These are phyloP conservation scores for Paraconiothyrium brasiliense DNA, from an alignment of 2,329 filamentous ascomycete genomes.

Conservation along the genomic window DNA sequence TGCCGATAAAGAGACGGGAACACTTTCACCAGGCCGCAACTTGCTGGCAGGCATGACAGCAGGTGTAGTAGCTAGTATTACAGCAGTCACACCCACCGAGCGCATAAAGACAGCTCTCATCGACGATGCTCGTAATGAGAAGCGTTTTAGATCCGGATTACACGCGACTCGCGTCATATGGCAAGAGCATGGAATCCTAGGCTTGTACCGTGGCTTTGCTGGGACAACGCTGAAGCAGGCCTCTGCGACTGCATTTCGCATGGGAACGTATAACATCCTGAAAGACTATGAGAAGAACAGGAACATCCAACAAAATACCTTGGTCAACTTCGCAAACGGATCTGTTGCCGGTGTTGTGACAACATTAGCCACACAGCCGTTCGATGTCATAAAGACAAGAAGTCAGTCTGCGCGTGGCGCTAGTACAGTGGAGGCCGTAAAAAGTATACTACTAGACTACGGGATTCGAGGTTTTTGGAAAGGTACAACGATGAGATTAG, in stretches of 20 bases:
- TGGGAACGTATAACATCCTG: constrained; percentile 71
- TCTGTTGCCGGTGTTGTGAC: constrained; percentile 69
- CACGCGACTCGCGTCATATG: constrained; percentile 63
- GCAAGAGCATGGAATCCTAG: constrained; percentile 63
- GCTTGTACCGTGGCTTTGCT: constrained; percentile 66
- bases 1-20: constrained; percentile 64
- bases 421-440: constrained; percentile 65
- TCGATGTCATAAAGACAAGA: constrained; percentile 71
- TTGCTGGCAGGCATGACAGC: constrained; percentile 72
- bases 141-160: constrained; percentile 59
- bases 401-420: constrained; percentile 68
- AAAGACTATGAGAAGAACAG: constrained; percentile 65
- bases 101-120: constrained; percentile 74
- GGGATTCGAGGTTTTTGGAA: constrained; percentile 72
- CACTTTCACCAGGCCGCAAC: constrained; percentile 64
- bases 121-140: constrained; percentile 64
- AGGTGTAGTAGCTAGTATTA: constrained; percentile 68
- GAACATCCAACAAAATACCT: constrained; percentile 60
- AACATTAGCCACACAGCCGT: constrained; percentile 68
- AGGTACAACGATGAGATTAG: constrained; percentile 73
- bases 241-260: constrained; percentile 68
- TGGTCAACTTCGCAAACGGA: constrained; percentile 69
- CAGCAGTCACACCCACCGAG: constrained; percentile 74
- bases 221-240: constrained; percentile 71
- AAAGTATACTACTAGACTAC: constrained; percentile 64